Evolutionary conservation across 2,329 filamentous ascomycete species (phyloP), one percentile per base, ranked within the genome.

Genomic region (Colletotrichum brevisporum): DNA sequence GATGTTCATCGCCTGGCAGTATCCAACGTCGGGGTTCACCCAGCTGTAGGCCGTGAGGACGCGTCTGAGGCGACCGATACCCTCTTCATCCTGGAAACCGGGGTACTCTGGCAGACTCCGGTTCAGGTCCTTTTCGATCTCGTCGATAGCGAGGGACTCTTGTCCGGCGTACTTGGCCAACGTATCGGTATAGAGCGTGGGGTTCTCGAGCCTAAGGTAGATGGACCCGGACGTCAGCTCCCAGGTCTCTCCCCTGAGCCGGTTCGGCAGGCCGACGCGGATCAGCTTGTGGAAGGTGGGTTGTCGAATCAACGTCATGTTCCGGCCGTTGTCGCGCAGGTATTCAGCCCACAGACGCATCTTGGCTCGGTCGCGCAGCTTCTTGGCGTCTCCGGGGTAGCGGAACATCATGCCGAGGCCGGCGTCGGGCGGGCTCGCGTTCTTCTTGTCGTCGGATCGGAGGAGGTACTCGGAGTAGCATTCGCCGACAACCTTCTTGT

Each of bases 1-100:
- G 74, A 99, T 99, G 80, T 99, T 99, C 96, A 99, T 99, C 71
- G 96, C 96, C 82, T 99, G 96, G 80, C 96, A 99, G 81, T 99
- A 99, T 73, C 96, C 96, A 63, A 99, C 95, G 73, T 98, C 94
- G 61, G 93, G 89, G 76, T 99, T 96, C 56, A 92, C 93, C 96
- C 96, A 99, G 82, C 95, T 98, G 83, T 99, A 99, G 5, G 96
- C 96, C 2, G 95, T 98, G 63, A 99, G 86, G 45, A 99, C 96
- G 67, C 95, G 89, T 69, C 96, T 91, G 71, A 99, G 85, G 21
- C 96, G 89, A 52, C 91, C 94, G 73, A 99, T 99, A 16, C 96
- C 96, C 76, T 98, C 95, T 78, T 97, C 93, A 76, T 92, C 97
- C 81, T 99, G 96, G 77, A 98, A 99, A 0, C 96, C 96, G 18